Conservation (phyloP, 805 yeast species). For the Candida ipomoeae region DNA sequence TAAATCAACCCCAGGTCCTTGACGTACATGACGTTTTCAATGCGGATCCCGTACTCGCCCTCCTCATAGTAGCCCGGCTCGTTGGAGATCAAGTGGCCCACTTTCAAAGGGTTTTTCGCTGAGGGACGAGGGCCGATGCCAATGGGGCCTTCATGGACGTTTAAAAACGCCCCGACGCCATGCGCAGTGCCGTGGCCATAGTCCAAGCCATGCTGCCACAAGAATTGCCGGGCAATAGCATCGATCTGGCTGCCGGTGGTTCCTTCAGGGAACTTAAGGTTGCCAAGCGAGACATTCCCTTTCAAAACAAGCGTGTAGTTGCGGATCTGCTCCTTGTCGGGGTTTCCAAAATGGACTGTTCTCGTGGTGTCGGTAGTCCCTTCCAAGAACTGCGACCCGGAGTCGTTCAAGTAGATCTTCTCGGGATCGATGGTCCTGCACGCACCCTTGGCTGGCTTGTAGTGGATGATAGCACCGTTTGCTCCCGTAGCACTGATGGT, state of each 20-base stretch:
- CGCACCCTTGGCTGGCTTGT: slow-evolving; percentile 48
- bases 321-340: slow-evolving; percentile 42
- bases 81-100: slow-evolving; percentile 54
- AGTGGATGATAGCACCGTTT: slow-evolving; percentile 75
- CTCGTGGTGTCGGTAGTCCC: slow-evolving; percentile 66
- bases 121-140: slow-evolving; percentile 58
- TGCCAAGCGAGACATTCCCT: slow-evolving; percentile 50
- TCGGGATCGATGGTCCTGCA: slow-evolving; percentile 49
- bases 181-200: slow-evolving; percentile 65
- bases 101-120: slow-evolving; percentile 39
- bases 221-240: slow-evolving; percentile 52
- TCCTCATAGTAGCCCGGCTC: slow-evolving; percentile 64
- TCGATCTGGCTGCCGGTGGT: slow-evolving; percentile 54
- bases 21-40: slow-evolving; percentile 47
- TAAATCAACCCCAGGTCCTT: slow-evolving; percentile 38
- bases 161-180: slow-evolving; percentile 58
- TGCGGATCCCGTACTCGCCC: slow-evolving; percentile 57
- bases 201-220: slow-evolving; percentile 56
- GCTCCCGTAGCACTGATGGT: slow-evolving; percentile 75
- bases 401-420: slow-evolving; percentile 51
- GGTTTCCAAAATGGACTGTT: slow-evolving; percentile 51
- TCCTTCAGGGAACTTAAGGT: slow-evolving; percentile 50
- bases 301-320: slow-evolving; percentile 57
- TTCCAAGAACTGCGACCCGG: slow-evolving; percentile 59
- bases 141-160: slow-evolving; percentile 62